phyloP scores from a whole-genome alignment of 768 basidiomycete genomes.

The Pleurotus djamor region DNA sequence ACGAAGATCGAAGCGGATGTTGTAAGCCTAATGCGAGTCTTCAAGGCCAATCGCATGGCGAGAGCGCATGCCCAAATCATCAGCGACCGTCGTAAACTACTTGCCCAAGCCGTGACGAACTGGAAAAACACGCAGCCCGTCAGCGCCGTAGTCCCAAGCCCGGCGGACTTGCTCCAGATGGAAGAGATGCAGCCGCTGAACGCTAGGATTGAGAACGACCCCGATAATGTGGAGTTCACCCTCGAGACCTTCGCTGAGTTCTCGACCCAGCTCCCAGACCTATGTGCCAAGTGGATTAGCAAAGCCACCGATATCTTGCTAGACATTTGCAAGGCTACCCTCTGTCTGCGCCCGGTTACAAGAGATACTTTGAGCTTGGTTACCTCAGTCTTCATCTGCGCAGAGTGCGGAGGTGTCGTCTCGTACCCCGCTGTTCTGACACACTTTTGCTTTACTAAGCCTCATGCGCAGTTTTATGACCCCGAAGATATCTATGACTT shows the following conservation, averaged over 20 bases:
- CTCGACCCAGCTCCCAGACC: background rate
- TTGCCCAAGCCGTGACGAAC: background rate
- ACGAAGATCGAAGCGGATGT: conserved; percentile 41
- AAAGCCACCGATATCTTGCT: background rate
- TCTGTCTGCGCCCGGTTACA: background rate
- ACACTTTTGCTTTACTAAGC: background rate
- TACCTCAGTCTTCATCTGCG: background rate
- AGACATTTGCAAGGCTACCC: background rate
- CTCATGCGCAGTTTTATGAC: background rate
- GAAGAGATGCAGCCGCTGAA: conserved; percentile 1
- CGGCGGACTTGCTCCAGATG: conserved; percentile 21
- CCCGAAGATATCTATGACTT: background rate
- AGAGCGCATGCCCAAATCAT: background rate
- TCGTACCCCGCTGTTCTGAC: background rate
- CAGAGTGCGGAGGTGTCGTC: background rate
- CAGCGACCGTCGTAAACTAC: background rate
- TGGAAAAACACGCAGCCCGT: conserved; percentile 10
- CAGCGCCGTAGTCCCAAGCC: conserved; percentile 18
- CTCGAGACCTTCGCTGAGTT: background rate
- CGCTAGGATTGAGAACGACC: conserved; percentile 13
- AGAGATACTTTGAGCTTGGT: background rate
- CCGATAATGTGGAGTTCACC: background rate
- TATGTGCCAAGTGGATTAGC: background rate
- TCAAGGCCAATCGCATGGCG: conserved; percentile 21
- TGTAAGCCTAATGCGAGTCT: conserved; percentile 43